Conservation (phyloP, 192 early-diverging fungal genomes). For the Mortierella hygrophila region DNA sequence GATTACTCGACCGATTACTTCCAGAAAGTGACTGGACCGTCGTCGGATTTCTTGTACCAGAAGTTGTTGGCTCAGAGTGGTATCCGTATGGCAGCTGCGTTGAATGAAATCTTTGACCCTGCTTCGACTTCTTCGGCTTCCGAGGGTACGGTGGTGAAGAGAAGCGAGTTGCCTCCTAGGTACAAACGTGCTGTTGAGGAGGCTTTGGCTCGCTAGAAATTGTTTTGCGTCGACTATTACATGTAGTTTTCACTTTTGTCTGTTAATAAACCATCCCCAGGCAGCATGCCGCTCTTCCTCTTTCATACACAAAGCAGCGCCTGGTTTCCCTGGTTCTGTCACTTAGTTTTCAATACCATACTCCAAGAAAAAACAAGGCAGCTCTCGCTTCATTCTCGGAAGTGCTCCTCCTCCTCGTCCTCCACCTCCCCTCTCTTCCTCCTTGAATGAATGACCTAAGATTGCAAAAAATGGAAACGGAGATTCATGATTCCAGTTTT, state of each 20-base stretch:
- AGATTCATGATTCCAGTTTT: not conserved
- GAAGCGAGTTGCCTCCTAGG: conserved; percentile 3
- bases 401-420: no score
- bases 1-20: conserved; percentile 57
- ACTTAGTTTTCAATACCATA: no score
- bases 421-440: no score
- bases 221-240: not conserved
- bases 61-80: conserved; percentile 55
- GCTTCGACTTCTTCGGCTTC: not conserved
- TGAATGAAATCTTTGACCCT: conserved; percentile 53
- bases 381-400: no score
- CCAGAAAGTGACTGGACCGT: conserved; percentile 24
- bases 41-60: conserved; percentile 30
- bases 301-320: no score
- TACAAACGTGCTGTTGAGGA: not conserved
- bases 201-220: not conserved
- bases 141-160: not conserved
- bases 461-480: not conserved
- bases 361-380: no score
- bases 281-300: not conserved
- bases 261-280: not conserved
- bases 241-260: not conserved
- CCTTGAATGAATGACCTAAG: no score
- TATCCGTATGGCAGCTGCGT: conserved; percentile 59
- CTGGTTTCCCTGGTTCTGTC: no score